Conservation (phyloP, 1,284 basidiomycete genomes). For the Sporisorium exsertum region DNA sequence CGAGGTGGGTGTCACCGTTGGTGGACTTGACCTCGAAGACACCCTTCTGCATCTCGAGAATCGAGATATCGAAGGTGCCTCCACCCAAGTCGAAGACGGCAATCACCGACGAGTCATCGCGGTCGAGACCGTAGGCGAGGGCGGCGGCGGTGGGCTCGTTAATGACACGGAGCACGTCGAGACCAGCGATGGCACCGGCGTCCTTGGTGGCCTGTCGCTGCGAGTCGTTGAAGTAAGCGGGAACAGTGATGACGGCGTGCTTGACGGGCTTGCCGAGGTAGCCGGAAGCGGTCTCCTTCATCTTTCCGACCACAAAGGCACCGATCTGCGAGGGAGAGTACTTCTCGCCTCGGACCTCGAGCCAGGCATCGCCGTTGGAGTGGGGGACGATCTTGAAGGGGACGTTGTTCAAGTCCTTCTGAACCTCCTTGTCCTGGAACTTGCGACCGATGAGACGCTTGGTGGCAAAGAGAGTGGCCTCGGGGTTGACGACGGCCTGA, state of each 20-base stretch:
- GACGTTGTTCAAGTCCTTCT: conserved; percentile 68
- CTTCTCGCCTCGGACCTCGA: conserved; percentile 63
- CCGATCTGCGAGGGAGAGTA: conserved; percentile 82
- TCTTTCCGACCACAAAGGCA: conserved; percentile 94
- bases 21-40: conserved; percentile 98
- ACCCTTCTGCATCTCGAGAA: conserved; percentile 94
- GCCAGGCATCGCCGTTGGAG: too few relatives aligned
- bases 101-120: conserved; percentile 93
- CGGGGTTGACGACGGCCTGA: conserved; percentile 79
- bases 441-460: conserved; percentile 87
- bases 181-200: conserved; percentile 94
- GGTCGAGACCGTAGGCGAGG: conserved; percentile 98
- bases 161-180: conserved; percentile 95
- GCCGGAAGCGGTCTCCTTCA: conserved; percentile 99
- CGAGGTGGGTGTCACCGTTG: conserved; percentile 97
- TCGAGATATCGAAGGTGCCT: conserved; percentile 98
- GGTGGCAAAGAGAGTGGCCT: conserved; percentile 92
- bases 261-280: conserved; percentile 96
- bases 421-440: conserved; percentile 73
- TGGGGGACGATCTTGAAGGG: conserved; percentile 73
- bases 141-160: conserved; percentile 97
- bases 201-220: conserved; percentile 99
- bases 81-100: conserved; percentile 98
- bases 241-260: conserved; percentile 95
- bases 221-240: conserved; percentile 92